Base-by-base conservation (phyloP, 2,329 filamentous ascomycete genomes). In the Gaeumannomyces tritici region DNA sequence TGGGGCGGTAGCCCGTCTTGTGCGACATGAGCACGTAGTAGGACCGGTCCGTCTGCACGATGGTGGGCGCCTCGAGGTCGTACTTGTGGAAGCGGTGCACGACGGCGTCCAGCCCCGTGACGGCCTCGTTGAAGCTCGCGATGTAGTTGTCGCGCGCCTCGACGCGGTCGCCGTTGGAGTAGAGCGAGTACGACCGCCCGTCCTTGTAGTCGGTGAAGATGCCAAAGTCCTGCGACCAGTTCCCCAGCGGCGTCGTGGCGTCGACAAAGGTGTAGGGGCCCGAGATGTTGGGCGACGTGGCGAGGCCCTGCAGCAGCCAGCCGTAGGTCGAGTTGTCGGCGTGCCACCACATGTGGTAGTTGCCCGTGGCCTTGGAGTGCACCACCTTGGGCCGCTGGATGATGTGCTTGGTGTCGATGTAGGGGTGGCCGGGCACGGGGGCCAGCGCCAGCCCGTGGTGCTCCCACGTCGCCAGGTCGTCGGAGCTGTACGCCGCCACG, bases 321-420 rank as follows among this genome's bases (percentile, higher is more conserved):
- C 81, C 80, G 61, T 84, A 84, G 1, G 75, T 79, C 2, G 78
- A 79, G 65, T 84, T 83, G 64, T 84, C 81, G 11, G 82, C 81
- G 62, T 84, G 82, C 82, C 82, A 84, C 76, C 78, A 67, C 75
- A 79, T 63, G 64, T 62, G 55, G 64, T 86, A 87, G 66, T 85
- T 76, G 3, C 76, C 73, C 0, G 79, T 77, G 2, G 74, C 74
- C 59, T 84, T 73, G 65, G 82, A 85, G 66, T 83, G 86, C 1
- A 83, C 77, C 2, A 87, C 84, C 66, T 87, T 87, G 0, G 84
- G 84, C 21, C 84, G 73, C 67, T 87, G 84, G 31, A 87, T 87
- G 57, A 87, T 82, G 65, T 78, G 80, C 4, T 79, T 69, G 0
- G 81, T 79, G 0, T 80, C 80, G 57, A 87, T 82, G 65, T 81